Base-by-base conservation (phyloP, 2,329 filamentous ascomycete species). In the Cordyceps farinosa region DNA sequence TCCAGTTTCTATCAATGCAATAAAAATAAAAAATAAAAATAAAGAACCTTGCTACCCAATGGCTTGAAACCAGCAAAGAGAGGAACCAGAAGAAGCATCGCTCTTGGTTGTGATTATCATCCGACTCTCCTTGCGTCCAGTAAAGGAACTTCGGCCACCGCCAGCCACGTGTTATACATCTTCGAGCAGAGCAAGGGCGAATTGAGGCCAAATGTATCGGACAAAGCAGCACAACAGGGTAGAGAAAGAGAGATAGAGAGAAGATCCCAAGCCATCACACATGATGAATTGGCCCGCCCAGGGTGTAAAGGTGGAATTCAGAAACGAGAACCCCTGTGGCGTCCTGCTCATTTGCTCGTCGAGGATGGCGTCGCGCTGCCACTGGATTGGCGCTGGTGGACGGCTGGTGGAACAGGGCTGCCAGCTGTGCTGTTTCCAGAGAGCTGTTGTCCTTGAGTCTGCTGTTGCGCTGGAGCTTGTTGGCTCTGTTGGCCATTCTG, bases 361-460 rank as follows among this genome's bases (percentile, higher is more conserved):
- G 75, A 75, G 7, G 63, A 61, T 36, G 76, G 76, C 9, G 77
- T 78, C 42, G 75, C 76, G 47, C 77, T 79, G 45, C 75, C 74
- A 48, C 77, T 79, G 15, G 75, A 67, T 60, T 78, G 74, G 44
- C 77, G 74, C 44, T 70, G 67, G n/a, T 67, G 67, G 29, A 65
- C 52, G 63, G 65, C 32, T 48, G 27, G 62, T 13, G 62, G 55
- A 22, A 45, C 36, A 34, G 62, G 62, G 22, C 62, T 64, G 11
- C 56, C 62, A 32, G 51, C 50, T 15, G 52, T 48, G 32, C 38
- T 56, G 38, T 56, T 50, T 52, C 64, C 47, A 8, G 52, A 34
- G 15, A 53, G 54, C 52, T 65, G 62, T 40, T 63, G 44, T 27
- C 27, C 57, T 30, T 65, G 66, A n/a, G 61, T 66, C 15, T 61